Percentiles rank a stretch among this genome's conserved stretches.
Conservation (phyloP, 257 asterid genomes). For the Verbascum thapsus region DNA sequence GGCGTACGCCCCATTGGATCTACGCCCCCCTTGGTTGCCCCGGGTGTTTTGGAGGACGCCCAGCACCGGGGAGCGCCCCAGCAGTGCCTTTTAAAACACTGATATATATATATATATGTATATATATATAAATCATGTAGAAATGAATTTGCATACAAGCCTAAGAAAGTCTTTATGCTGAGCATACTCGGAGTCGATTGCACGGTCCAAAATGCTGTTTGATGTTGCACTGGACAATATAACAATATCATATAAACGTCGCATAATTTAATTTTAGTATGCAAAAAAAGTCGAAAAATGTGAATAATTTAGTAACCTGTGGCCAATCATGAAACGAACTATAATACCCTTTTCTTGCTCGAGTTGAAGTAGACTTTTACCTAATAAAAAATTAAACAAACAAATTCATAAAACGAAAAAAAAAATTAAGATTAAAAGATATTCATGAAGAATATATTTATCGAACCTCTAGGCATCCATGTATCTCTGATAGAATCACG, state of each 20-base stretch:
- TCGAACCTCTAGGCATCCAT: constrained; percentile 85
- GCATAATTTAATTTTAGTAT: neutral
- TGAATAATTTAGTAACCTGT: constrained; percentile 48
- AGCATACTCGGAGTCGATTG: constrained; percentile 66
- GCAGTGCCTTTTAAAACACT: too few relatives aligned
- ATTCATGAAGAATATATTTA: constrained; percentile 1
- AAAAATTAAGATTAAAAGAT: neutral
- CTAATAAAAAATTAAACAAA: constrained; percentile 34
- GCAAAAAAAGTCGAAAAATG: neutral
- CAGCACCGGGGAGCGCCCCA: too few relatives aligned
- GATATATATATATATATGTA: too few relatives aligned
- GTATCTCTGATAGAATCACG: constrained; percentile 84
- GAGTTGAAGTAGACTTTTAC: constrained; percentile 54
- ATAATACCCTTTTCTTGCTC: constrained; percentile 81
- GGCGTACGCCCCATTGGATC: too few relatives aligned
- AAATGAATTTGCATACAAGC: constrained; percentile 50
- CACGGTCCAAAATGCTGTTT: constrained; percentile 74
- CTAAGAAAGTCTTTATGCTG: constrained; percentile 72
- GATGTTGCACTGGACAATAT: constrained; percentile 52
- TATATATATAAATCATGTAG: neutral
- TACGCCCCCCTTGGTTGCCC: too few relatives aligned
- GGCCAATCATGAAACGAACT: constrained; percentile 85
- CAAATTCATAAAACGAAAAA: neutral
- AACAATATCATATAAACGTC: neutral
- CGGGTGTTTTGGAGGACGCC: too few relatives aligned